A percentile compares a stretch with the other conserved stretches of the same genome.
These are phyloP conservation scores for Solanum clarkiae DNA, from an alignment of 257 asterid species.

Conservation along the genomic window DNA sequence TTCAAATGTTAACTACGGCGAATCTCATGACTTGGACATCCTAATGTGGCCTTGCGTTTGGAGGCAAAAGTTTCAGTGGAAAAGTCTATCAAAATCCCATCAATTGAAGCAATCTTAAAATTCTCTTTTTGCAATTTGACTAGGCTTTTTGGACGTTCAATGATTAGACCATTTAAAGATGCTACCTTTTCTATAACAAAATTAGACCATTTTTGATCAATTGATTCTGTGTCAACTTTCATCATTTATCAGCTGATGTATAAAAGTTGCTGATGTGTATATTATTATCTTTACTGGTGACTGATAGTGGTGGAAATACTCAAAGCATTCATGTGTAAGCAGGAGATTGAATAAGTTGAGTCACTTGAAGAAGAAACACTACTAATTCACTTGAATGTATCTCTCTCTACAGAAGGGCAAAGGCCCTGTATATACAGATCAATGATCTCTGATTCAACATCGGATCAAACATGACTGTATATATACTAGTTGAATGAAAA, in stretches of 20 bases:
- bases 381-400: too few species aligned
- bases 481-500: not conserved
- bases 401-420: too few species aligned
- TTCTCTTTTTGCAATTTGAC: not conserved
- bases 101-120: not conserved
- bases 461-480: not conserved
- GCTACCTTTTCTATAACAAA: not conserved
- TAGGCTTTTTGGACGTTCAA: not conserved
- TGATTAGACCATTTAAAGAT: not conserved
- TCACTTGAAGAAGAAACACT: too few species aligned
- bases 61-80: not conserved
- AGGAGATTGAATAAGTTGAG: too few species aligned
- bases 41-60: not conserved
- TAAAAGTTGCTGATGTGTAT: not conserved
- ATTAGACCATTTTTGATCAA: not conserved
- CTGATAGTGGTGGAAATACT: not conserved
- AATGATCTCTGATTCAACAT: not conserved
- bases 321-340: not conserved
- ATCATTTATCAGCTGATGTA: not conserved
- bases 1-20: slow-evolving; percentile 12
- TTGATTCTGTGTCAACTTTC: not conserved
- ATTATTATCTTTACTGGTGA: not conserved
- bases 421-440: not conserved
- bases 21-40: not conserved
- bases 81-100: not conserved